Conservation (phyloP, 257 asterid genomes). For the Ehretia macrophylla region DNA sequence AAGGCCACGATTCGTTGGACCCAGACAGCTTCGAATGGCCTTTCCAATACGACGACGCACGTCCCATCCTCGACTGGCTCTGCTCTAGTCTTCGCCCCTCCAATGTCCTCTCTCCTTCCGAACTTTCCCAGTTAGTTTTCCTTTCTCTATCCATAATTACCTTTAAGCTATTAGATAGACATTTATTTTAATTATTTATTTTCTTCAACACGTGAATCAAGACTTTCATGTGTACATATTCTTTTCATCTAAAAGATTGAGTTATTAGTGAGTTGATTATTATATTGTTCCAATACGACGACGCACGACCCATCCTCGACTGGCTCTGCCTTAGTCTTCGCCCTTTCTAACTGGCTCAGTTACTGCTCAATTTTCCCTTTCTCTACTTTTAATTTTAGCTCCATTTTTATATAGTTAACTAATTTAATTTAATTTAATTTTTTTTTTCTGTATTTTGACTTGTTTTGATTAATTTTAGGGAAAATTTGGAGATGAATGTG, state of each 20-base stretch:
- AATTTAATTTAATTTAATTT: too few relatives aligned
- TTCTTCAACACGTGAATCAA: too few relatives aligned
- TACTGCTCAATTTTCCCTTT: too few relatives aligned
- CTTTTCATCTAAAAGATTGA: too few relatives aligned
- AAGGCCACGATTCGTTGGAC: slow-evolving; percentile 67
- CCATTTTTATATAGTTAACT: too few relatives aligned
- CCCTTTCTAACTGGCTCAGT: slow-evolving; percentile 85
- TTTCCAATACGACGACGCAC: slow-evolving; percentile 93
- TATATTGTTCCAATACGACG: slow-evolving; percentile 98
- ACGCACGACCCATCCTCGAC: slow-evolving; percentile 92
- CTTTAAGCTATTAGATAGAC: background rate
- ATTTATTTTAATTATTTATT: background rate
- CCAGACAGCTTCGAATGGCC: slow-evolving; percentile 99
- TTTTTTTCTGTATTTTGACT: too few relatives aligned
- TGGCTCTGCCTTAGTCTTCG: slow-evolving; percentile 98
- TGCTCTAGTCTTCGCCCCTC: slow-evolving; percentile 96
- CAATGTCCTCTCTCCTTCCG: slow-evolving; percentile 82
- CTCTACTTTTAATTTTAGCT: too few relatives aligned
- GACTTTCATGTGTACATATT: too few relatives aligned
- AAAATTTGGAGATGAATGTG: too few relatives aligned
- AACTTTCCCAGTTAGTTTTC: slow-evolving; percentile 64
- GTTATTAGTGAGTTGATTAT: too few relatives aligned
- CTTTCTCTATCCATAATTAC: slow-evolving; percentile 5
- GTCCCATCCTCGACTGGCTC: slow-evolving; percentile 95
- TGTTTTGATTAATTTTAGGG: too few relatives aligned